phyloP scores from a whole-genome alignment of 441 rosid genomes.

The Pelargonium citronellum region DNA sequence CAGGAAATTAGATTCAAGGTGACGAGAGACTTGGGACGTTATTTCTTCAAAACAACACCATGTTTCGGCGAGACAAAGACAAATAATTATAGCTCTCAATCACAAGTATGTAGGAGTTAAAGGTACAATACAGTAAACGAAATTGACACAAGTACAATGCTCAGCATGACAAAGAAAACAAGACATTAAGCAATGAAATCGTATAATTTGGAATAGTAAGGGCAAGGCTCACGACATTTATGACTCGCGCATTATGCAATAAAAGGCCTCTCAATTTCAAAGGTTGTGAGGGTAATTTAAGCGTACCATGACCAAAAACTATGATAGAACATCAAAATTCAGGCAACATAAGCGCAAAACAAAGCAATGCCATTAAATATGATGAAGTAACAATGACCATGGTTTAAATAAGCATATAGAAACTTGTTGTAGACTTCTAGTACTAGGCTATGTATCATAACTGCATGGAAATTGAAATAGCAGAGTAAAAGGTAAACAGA shows the following conservation, averaged over 20 bases:
- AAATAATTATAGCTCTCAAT: background rate
- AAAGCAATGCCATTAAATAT: background rate
- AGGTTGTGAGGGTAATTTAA: background rate
- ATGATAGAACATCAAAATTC: conserved; percentile 10
- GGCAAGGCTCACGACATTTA: conserved; percentile 17
- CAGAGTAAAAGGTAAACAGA: background rate
- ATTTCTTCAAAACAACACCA: background rate
- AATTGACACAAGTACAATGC: no score
- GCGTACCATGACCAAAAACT: background rate
- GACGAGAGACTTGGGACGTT: background rate
- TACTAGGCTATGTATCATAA: background rate
- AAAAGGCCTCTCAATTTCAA: no score
- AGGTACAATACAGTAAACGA: background rate
- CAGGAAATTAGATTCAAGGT: conserved; percentile 1
- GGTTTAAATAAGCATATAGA: background rate
- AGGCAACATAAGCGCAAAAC: conserved; percentile 12
- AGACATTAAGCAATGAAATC: no score
- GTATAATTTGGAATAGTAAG: no score
- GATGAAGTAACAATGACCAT: background rate
- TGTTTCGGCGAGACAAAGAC: no score
- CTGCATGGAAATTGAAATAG: background rate
- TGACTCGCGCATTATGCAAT: conserved; percentile 11
- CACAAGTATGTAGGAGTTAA: background rate
- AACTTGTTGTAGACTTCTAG: background rate
- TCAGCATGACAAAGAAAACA: no score